A percentile compares a stretch with the other conserved stretches of the same genome.
These are phyloP conservation scores for Trypanosoma grayi DNA, from an alignment of 208 protist species.

Conservation along the genomic window DNA sequence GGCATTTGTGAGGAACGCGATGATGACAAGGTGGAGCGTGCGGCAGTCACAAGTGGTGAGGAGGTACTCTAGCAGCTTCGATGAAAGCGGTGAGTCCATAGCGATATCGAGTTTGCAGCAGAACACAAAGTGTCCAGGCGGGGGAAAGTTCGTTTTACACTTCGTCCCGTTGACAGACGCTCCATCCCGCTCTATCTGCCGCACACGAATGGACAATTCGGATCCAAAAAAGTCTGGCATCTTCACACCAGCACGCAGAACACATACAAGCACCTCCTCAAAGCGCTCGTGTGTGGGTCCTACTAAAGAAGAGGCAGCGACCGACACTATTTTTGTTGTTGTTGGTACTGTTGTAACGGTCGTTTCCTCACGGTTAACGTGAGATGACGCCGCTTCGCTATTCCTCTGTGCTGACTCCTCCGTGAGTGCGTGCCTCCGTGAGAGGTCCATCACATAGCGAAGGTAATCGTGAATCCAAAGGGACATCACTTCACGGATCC, in stretches of 20 bases:
- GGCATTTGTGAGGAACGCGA: slow-evolving; percentile 24
- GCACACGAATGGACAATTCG: slow-evolving; percentile 19
- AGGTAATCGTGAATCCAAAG: slow-evolving; percentile 28
- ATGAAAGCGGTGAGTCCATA: slow-evolving; percentile 28
- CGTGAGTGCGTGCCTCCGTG: neutral
- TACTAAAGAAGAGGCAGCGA: neutral
- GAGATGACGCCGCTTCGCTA: too few relatives aligned
- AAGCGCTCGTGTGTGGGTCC: slow-evolving; percentile 9
- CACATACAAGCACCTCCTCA: slow-evolving; percentile 21
- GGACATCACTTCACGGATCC: slow-evolving; percentile 16
- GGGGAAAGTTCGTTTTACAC: slow-evolving; percentile 9
- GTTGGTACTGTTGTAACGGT: neutral
- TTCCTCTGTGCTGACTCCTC: neutral
- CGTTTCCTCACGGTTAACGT: neutral
- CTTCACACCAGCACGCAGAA: slow-evolving; percentile 28
- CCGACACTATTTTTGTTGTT: slow-evolving; percentile 4
- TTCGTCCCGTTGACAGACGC: neutral
- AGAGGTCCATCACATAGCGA: slow-evolving; percentile 11
- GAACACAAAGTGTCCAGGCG: slow-evolving; percentile 62
- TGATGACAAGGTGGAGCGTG: slow-evolving; percentile 44
- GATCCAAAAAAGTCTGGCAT: slow-evolving; percentile 21
- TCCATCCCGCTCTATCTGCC: slow-evolving; percentile 3
- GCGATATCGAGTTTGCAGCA: slow-evolving; percentile 41
- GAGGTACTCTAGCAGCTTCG: slow-evolving; percentile 32
- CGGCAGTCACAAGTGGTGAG: slow-evolving; percentile 40